Percentiles rank a stretch among this genome's conserved stretches.
Conservation (phyloP, 345 rosid species). For the Pistacia integerrima region DNA sequence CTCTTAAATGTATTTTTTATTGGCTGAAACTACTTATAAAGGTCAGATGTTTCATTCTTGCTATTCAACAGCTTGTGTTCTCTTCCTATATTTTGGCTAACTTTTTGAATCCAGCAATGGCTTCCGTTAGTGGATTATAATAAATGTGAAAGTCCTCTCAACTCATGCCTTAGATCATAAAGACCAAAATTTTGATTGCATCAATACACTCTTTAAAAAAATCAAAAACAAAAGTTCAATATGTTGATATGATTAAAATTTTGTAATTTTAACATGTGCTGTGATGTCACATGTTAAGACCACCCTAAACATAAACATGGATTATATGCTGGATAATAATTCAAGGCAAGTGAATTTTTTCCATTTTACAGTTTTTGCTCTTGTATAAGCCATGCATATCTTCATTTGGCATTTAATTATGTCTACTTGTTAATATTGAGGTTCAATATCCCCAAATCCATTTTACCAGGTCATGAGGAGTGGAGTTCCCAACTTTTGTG, state of each 20-base stretch:
- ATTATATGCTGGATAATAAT: neutral
- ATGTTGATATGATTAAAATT: too few species aligned
- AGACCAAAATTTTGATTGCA: too few species aligned
- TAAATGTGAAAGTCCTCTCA: too few species aligned
- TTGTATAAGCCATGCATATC: neutral
- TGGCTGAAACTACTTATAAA: neutral
- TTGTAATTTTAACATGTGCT: too few species aligned
- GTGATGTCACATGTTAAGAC: too few species aligned
- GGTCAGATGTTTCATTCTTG: neutral
- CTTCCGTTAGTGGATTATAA: neutral
- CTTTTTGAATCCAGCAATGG: neutral
- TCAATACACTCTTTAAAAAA: too few species aligned
- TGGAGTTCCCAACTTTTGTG: constrained; percentile 93
- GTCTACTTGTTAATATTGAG: neutral
- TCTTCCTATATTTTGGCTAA: neutral
- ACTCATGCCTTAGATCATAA: too few species aligned
- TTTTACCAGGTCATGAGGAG: constrained; percentile 75
- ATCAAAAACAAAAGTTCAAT: too few species aligned
- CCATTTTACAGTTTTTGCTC: neutral
- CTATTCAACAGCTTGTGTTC: neutral
- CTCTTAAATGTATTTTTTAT: neutral
- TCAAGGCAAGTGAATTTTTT: neutral
- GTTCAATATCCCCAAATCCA: constrained; percentile 5
- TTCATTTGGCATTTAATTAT: constrained; percentile 1
- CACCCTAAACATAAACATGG: neutral